Base-by-base conservation (phyloP, 176 grass and related monocot species). In the Oryza nivara region DNA sequence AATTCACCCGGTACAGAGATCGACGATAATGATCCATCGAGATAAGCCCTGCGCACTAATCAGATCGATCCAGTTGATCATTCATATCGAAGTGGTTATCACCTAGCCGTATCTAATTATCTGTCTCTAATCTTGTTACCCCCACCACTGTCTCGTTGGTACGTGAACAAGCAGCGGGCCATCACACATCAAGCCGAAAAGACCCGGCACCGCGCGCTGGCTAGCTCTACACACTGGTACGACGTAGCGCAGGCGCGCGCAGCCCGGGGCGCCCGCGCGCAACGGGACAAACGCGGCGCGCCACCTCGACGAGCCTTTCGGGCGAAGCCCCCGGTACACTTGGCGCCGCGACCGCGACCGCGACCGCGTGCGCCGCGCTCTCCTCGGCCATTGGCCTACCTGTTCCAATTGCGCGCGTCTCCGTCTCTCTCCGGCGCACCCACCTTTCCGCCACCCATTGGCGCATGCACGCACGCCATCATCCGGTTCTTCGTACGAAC, bases 221-320 rank as follows among this genome's bases (percentile, higher is more conserved):
- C 47, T 67, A 8, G 11, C 66, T 35, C 46, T 32, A 4, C 26
- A 63, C 58, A 23, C 58, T n/a, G 23, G 38, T n/a, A 63, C 58
- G 20, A 23, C 19, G 19, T 54, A 58, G 3, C 10, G 3, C 10
- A 47, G 54, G 20, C 44, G 11, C 0, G 40, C 44, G 11, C 70
- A 41, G 38, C 0, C 56, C 54, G n/a, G 35, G 38, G 6, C 14
- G 23, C 44, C 28, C 28, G 28, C 11, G 22, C 23, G 60, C 38
- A 90, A 83, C 68, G 69, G 61, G 80, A 87, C 88, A 90, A 86
- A 72, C 49, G 28, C 32, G 30, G 69, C 48, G 61, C 69, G 84
- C 89, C 89, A 91, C 85, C 76, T 84, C 89, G 65, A 65, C 75
- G 48, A 40, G 36, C 61, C 74, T 74, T 90, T 32, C 68, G 38